Evolutionary conservation across 2,329 filamentous ascomycete species (phyloP).

Genomic region (Xylariaceae sp.): DNA sequence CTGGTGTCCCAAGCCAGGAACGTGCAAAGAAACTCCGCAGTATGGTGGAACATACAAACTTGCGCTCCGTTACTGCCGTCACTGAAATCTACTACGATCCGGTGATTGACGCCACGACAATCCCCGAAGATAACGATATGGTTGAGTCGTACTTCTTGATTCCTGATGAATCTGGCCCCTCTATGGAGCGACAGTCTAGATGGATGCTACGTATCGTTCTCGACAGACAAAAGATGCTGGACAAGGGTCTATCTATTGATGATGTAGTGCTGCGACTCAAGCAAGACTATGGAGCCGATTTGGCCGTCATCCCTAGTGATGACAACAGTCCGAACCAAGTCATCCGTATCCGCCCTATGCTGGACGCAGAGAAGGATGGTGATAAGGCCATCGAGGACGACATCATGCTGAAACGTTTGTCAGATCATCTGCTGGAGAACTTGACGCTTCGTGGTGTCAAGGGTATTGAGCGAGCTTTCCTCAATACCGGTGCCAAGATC

Average conservation of each 20-base stretch:
- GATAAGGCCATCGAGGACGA: constrained; percentile 69
- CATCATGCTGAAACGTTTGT: constrained; percentile 85
- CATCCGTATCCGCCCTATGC: constrained; percentile 81
- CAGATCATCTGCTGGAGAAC: constrained; percentile 85
- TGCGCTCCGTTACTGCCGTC: constrained; percentile 83
- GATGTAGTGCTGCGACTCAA: constrained; percentile 89
- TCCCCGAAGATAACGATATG: constrained; percentile 85
- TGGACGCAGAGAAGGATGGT: constrained; percentile 64
- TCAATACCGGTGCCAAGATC: constrained; percentile 73
- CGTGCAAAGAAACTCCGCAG: constrained; percentile 81
- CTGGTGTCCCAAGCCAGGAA: constrained; percentile 63
- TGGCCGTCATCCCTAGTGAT: constrained; percentile 94
- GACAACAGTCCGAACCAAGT: constrained; percentile 96
- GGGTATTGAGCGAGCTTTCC: constrained; percentile 86
- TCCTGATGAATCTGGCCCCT: constrained; percentile 65
- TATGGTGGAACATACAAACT: constrained; percentile 86
- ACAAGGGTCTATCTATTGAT: constrained; percentile 86
- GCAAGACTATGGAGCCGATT: constrained; percentile 75
- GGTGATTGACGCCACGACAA: constrained; percentile 76
- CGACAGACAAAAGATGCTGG: constrained; percentile 88
- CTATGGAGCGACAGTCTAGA: constrained; percentile 72
- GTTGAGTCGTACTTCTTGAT: constrained; percentile 96
- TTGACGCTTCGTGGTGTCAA: constrained; percentile 85
- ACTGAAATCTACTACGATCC: constrained; percentile 98
- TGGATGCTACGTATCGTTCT: constrained; percentile 94